Conservation (phyloP, 139 green algal genomes). For the Desmodesmus armatus region DNA sequence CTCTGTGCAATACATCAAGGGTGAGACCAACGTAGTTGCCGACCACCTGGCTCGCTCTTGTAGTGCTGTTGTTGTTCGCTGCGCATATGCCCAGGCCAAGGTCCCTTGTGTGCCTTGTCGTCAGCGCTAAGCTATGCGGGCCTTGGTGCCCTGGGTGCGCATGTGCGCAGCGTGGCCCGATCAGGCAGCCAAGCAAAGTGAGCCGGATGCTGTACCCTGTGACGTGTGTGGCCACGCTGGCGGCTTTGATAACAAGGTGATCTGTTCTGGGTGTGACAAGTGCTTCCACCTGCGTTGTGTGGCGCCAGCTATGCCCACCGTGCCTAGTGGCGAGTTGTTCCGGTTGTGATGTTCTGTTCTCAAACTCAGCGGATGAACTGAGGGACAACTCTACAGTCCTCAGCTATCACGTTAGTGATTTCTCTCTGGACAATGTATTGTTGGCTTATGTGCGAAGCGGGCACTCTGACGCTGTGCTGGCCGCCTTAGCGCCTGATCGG, state of each 20-base stretch:
- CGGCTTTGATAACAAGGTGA: slow-evolving; percentile 26
- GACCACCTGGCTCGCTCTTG: slow-evolving; percentile 27
- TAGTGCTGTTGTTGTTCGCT: not conserved
- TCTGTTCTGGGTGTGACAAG: slow-evolving; percentile 13
- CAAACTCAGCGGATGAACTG: slow-evolving; percentile 19
- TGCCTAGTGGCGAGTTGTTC: slow-evolving; percentile 13
- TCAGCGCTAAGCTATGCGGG: too few relatives aligned
- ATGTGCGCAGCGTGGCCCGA: slow-evolving; percentile 9
- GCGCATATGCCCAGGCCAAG: not conserved
- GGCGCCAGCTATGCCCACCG: not conserved
- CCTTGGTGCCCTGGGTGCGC: too few relatives aligned
- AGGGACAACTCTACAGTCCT: not conserved
- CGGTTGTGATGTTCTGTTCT: slow-evolving; percentile 16
- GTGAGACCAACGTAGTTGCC: slow-evolving; percentile 30
- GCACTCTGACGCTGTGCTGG: not conserved
- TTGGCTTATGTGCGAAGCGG: not conserved
- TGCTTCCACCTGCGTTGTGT: slow-evolving; percentile 27
- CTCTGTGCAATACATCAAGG: slow-evolving; percentile 20
- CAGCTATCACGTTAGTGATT: not conserved
- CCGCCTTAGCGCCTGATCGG: not conserved
- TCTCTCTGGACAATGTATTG: not conserved
- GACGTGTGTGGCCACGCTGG: not conserved
- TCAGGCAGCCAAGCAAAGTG: not conserved
- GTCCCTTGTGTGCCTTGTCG: not conserved
- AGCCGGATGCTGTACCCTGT: not conserved